Conservation (phyloP, 768 basidiomycete species). For the Hydnomerulius pinastri region DNA sequence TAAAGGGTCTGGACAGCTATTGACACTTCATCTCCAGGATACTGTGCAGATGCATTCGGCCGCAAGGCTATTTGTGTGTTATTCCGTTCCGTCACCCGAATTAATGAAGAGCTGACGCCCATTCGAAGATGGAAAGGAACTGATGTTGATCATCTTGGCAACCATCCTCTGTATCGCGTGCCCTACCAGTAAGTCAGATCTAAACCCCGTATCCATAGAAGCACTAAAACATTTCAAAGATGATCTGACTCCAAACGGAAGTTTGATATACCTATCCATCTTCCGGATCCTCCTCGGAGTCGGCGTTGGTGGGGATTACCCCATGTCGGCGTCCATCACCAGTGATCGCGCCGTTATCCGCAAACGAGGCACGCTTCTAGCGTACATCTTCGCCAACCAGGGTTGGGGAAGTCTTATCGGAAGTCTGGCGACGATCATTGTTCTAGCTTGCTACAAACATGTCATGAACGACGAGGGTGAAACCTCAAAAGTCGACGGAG, state of each 20-base stretch:
- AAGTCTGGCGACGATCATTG: slow-evolving; percentile 60
- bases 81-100: neutral
- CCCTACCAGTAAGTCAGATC: slow-evolving; percentile 49
- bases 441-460: slow-evolving; percentile 61
- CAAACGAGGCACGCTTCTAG: slow-evolving; percentile 72
- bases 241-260: slow-evolving; percentile 48
- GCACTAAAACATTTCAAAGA: slow-evolving; percentile 28
- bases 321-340: slow-evolving; percentile 71
- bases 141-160: slow-evolving; percentile 78
- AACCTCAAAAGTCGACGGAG: slow-evolving; percentile 69
- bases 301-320: slow-evolving; percentile 81
- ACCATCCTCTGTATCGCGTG: slow-evolving; percentile 69
- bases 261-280: slow-evolving; percentile 62
- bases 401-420: slow-evolving; percentile 78
- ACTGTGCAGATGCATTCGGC: slow-evolving; percentile 65
- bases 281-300: slow-evolving; percentile 77
- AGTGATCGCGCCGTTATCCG: slow-evolving; percentile 65
- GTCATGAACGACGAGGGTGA: slow-evolving; percentile 61
- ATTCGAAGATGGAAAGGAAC: slow-evolving; percentile 66
- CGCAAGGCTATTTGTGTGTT: slow-evolving; percentile 64
- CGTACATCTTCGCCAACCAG: slow-evolving; percentile 76
- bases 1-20: neutral
- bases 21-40: slow-evolving; percentile 39
- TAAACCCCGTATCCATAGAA: neutral
- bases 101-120: slow-evolving; percentile 1